phyloP scores from a whole-genome alignment of 2,329 filamentous ascomycete genomes.

The Thermothelomyces thermophilus region DNA sequence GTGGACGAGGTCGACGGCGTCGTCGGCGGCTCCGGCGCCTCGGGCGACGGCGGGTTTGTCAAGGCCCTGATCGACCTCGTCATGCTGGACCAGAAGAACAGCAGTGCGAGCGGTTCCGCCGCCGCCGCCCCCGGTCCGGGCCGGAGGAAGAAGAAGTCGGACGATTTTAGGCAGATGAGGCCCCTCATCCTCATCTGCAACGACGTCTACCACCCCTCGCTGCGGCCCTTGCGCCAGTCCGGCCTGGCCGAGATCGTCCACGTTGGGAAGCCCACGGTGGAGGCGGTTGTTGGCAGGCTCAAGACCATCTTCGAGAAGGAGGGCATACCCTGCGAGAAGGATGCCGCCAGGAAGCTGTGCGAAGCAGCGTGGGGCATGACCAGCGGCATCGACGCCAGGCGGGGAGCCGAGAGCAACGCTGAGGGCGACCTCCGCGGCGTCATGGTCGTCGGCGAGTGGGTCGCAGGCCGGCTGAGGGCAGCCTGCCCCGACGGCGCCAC shows the following conservation, averaged over 20 bases:
- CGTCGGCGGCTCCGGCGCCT: slow-evolving; percentile 67
- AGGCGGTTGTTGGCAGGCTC: slow-evolving; percentile 75
- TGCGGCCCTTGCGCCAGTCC: slow-evolving; percentile 80
- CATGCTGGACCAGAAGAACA: slow-evolving; percentile 77
- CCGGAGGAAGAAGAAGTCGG: slow-evolving; percentile 64
- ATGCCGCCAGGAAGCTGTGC: slow-evolving; percentile 78
- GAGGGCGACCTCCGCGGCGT: slow-evolving; percentile 72
- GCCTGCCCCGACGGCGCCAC: slow-evolving; percentile 34
- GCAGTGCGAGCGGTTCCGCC: slow-evolving; percentile 29
- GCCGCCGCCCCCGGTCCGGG: slow-evolving; percentile 31
- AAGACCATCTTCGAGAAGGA: slow-evolving; percentile 84
- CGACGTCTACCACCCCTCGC: slow-evolving; percentile 86
- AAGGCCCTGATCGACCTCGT: slow-evolving; percentile 91
- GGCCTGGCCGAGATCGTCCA: slow-evolving; percentile 83
- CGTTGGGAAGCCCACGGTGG: slow-evolving; percentile 79
- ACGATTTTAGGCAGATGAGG: slow-evolving; percentile 79
- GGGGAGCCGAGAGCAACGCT: slow-evolving; percentile 60
- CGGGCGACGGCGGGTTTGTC: slow-evolving; percentile 89
- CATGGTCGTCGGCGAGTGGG: slow-evolving; percentile 85
- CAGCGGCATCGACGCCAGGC: slow-evolving; percentile 61
- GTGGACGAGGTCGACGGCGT: slow-evolving; percentile 97
- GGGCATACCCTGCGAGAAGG: slow-evolving; percentile 78
- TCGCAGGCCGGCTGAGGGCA: slow-evolving; percentile 62
- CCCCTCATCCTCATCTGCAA: slow-evolving; percentile 95
- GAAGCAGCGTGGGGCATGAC: slow-evolving; percentile 78